Percentiles rank a stretch among this genome's conserved stretches.
phyloP scores from a whole-genome alignment of 208 protist genomes.

The Crithidia bombi region DNA sequence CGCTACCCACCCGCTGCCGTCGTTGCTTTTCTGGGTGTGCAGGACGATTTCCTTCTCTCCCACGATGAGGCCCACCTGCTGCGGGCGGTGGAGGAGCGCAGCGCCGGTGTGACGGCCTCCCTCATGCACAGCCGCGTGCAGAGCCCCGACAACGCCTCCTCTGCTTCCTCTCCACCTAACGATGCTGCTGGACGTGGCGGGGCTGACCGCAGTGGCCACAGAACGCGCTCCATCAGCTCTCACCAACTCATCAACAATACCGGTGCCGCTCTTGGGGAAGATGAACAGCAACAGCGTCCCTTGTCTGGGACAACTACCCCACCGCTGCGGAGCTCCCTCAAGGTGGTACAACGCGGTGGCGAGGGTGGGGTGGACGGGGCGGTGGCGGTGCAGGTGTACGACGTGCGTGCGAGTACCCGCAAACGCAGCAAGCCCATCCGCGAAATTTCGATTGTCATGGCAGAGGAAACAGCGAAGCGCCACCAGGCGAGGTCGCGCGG shows the following conservation, averaged over 20 bases:
- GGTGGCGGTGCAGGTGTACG: conserved; percentile 78
- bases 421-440: conserved; percentile 73
- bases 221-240: background rate
- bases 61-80: conserved; percentile 81
- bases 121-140: conserved; percentile 54
- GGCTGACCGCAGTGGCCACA: background rate
- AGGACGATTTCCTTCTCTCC: conserved; percentile 83
- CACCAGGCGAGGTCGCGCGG: conserved; percentile 12
- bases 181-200: background rate
- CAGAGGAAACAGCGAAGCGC: conserved; percentile 72
- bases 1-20: conserved; percentile 73
- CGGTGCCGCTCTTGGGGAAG: background rate
- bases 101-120: conserved; percentile 71
- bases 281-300: conserved; percentile 16
- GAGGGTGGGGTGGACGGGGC: conserved; percentile 58
- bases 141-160: conserved; percentile 24
- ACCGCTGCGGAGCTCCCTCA: conserved; percentile 49
- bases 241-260: conserved; percentile 9
- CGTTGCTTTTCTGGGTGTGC: conserved; percentile 79
- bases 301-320: conserved; percentile 14
- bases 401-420: conserved; percentile 73
- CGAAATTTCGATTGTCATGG: conserved; percentile 83
- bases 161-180: background rate
- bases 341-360: conserved; percentile 69
- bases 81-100: conserved; percentile 85